Percentiles rank a stretch among this genome's conserved stretches.
Conservation (phyloP, 148 eudicot species). For the Vaccinium vitisidaea region DNA sequence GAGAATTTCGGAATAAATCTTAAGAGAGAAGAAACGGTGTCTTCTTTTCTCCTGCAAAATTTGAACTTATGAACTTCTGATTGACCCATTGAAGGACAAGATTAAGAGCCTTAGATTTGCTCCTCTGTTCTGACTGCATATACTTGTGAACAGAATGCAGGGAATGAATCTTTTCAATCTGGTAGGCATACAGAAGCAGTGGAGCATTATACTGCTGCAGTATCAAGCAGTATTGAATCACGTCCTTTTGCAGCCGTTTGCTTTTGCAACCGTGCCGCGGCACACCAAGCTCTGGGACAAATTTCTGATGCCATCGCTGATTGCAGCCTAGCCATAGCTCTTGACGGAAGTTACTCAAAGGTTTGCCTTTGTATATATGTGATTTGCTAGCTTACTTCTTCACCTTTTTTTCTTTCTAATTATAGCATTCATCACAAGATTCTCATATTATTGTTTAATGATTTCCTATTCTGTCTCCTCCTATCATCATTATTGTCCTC, state of each 20-base stretch:
- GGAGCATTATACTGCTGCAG: slow-evolving; percentile 77
- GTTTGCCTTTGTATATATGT: slow-evolving; percentile 29
- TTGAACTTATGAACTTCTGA: not conserved
- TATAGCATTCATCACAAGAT: not conserved
- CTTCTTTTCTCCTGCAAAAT: not conserved
- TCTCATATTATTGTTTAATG: not conserved
- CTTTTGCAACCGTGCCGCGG: slow-evolving; percentile 92
- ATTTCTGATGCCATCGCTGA: slow-evolving; percentile 87
- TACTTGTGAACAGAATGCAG: slow-evolving; percentile 55
- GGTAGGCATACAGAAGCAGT: slow-evolving; percentile 84
- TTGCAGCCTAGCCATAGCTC: slow-evolving; percentile 89
- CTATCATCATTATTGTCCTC: not conserved
- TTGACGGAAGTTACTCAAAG: slow-evolving; percentile 72
- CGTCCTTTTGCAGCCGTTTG: slow-evolving; percentile 89
- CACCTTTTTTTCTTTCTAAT: not conserved
- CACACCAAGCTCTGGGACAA: slow-evolving; percentile 77
- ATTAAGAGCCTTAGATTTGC: not conserved
- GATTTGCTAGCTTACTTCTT: not conserved
- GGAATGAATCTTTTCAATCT: slow-evolving; percentile 75
- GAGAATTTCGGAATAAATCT: not conserved
- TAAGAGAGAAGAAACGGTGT: not conserved
- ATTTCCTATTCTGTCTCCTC: not conserved
- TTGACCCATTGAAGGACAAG: slow-evolving; percentile 9
- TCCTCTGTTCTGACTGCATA: not conserved
- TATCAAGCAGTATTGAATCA: slow-evolving; percentile 63